Conservation (phyloP, 495 filamentous ascomycete species). For the Hapsidospora chrysogenum region DNA sequence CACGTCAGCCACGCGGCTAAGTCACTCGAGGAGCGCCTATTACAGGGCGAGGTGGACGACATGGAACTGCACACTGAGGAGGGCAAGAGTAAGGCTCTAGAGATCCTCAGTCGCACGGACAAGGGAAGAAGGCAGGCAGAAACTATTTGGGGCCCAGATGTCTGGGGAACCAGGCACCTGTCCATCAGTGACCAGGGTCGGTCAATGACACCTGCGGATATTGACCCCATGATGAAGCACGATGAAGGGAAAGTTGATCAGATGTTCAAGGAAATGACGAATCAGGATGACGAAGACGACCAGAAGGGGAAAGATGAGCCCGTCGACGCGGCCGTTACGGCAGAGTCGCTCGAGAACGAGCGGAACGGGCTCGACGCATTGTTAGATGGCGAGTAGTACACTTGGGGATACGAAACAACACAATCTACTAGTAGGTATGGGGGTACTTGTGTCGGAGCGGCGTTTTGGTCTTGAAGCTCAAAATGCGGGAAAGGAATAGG, state of each 20-base stretch:
- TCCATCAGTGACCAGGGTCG: constrained; percentile 9
- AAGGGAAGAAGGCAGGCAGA: constrained; percentile 20
- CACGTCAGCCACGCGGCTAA: constrained; percentile 13
- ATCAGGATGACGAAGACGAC: constrained; percentile 31
- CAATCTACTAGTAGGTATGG: too few species aligned
- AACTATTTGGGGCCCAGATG: constrained; percentile 19
- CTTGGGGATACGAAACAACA: too few species aligned
- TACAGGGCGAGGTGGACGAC: constrained; percentile 16
- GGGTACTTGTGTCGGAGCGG: too few species aligned
- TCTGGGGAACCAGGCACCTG: constrained; percentile 9
- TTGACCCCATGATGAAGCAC: constrained; percentile 15
- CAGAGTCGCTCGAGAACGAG: constrained; percentile 18
- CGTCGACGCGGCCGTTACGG: constrained; percentile 13
- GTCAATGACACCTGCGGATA: constrained; percentile 5
- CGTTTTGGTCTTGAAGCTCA: too few species aligned
- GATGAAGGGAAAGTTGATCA: constrained; percentile 29
- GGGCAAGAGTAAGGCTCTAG: constrained; percentile 17
- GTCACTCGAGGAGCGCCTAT: constrained; percentile 23
- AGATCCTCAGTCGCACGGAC: constrained; percentile 21
- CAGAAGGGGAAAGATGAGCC: constrained; percentile 10
- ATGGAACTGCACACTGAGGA: constrained; percentile 13
- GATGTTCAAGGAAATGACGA: constrained; percentile 36
- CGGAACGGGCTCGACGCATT: constrained; percentile 16
- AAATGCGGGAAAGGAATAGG: too few species aligned
- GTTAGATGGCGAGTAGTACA: constrained; percentile 7